A percentile compares a stretch with the other conserved stretches of the same genome.
These are phyloP conservation scores for Exidia glandulosa DNA, from an alignment of 768 basidiomycete genomes.

Conservation along the genomic window DNA sequence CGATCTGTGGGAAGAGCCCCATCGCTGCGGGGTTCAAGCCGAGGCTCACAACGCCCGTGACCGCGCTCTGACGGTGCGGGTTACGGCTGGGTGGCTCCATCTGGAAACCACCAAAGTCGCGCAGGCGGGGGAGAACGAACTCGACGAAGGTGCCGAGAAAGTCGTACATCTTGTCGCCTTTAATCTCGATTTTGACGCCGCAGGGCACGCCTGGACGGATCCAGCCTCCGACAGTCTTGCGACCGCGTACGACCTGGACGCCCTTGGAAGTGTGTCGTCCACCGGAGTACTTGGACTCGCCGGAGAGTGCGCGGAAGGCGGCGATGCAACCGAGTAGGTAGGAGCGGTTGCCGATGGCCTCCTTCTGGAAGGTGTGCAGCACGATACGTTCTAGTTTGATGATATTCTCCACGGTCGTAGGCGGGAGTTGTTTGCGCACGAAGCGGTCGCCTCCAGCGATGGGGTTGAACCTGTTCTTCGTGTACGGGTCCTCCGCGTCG, in stretches of 20 bases:
- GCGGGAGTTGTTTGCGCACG: slow-evolving; percentile 53
- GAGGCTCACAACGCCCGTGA: slow-evolving; percentile 81
- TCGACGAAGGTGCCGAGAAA: slow-evolving; percentile 82
- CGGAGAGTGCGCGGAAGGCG: slow-evolving; percentile 77
- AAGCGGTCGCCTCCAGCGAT: slow-evolving; percentile 57
- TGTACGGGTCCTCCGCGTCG: slow-evolving; percentile 74
- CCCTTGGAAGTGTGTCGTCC: slow-evolving; percentile 61
- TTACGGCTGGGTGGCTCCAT: slow-evolving; percentile 65
- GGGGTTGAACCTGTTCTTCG: slow-evolving; percentile 64
- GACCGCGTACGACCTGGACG: slow-evolving; percentile 62
- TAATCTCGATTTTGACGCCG: slow-evolving; percentile 83
- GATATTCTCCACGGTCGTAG: slow-evolving; percentile 56
- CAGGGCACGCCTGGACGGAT: slow-evolving; percentile 71
- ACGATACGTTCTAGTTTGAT: slow-evolving; percentile 73
- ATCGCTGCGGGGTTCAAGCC: slow-evolving; percentile 79
- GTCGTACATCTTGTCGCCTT: slow-evolving; percentile 89
- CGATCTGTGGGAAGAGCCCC: slow-evolving; percentile 89
- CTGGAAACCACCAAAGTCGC: slow-evolving; percentile 78
- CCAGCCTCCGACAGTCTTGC: slow-evolving; percentile 71
- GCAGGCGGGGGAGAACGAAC: slow-evolving; percentile 87
- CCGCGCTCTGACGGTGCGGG: slow-evolving; percentile 61
- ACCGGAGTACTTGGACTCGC: slow-evolving; percentile 65
- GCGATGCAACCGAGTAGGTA: slow-evolving; percentile 77
- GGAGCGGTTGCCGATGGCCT: slow-evolving; percentile 57
- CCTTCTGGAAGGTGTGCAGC: slow-evolving; percentile 79